These are phyloP conservation scores for Jaapia argillacea DNA, from an alignment of 768 basidiomycete genomes.

Conservation along the genomic window DNA sequence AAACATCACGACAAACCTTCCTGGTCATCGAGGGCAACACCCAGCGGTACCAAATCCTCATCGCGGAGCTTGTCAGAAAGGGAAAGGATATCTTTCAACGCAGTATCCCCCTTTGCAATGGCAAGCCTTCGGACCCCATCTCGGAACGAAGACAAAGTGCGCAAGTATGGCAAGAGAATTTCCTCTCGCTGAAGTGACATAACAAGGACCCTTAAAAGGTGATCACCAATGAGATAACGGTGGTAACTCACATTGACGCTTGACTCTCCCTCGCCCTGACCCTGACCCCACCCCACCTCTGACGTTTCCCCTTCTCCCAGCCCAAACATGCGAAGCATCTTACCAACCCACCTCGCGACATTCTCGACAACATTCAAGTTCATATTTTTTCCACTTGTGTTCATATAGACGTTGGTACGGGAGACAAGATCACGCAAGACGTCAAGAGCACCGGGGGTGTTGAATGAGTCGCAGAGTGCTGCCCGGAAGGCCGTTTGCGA, in stretches of 20 bases:
- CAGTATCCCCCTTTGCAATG: constrained; percentile 54
- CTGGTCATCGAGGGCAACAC: constrained; percentile 94
- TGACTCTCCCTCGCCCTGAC: constrained; percentile 29
- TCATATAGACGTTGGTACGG: constrained; percentile 83
- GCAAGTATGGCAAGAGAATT: constrained; percentile 81
- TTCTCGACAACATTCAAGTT: constrained; percentile 58
- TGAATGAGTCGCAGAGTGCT: constrained; percentile 94
- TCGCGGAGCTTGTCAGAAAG: constrained; percentile 89
- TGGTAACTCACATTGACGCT: constrained; percentile 48
- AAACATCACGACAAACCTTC: constrained; percentile 45
- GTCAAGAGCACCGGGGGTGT: constrained; percentile 78
- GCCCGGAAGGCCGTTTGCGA: constrained; percentile 72
- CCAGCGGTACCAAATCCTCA: constrained; percentile 82
- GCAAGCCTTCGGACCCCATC: constrained; percentile 81
- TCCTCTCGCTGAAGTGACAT: constrained; percentile 57
- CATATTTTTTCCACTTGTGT: constrained; percentile 41
- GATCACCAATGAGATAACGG: constrained; percentile 2
- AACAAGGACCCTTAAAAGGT: constrained; percentile 4
- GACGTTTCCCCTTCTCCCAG: constrained; percentile 57
- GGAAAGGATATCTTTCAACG: constrained; percentile 71
- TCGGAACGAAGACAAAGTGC: constrained; percentile 79
- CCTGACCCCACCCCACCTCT: constrained; percentile 84
- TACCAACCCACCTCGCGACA: constrained; percentile 56
- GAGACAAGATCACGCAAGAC: constrained; percentile 76
- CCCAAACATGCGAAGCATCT: constrained; percentile 73